Percentiles rank a stretch among this genome's conserved stretches.
phyloP scores from a whole-genome alignment of 208 protist species.

The Trypanosoma caninum region DNA sequence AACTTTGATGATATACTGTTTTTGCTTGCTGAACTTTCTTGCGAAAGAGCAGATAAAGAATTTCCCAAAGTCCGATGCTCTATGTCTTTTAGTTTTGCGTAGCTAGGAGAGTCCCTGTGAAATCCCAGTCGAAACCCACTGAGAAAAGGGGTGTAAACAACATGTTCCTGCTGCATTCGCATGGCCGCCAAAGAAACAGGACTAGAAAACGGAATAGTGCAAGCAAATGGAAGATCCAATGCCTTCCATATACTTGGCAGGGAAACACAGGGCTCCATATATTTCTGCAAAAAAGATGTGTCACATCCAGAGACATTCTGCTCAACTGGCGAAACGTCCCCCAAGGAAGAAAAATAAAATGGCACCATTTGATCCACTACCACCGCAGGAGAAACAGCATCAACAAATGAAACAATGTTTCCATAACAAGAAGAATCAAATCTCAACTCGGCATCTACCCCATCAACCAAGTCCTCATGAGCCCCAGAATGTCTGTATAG shows the following conservation, averaged over 20 bases:
- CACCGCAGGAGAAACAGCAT: conserved; percentile 61
- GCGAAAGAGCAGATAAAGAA: not conserved
- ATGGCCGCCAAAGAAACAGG: conserved; percentile 54
- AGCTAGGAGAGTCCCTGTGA: conserved; percentile 49
- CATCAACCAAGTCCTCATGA: conserved; percentile 66
- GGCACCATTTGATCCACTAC: conserved; percentile 41
- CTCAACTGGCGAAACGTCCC: conserved; percentile 11
- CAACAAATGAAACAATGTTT: conserved; percentile 71
- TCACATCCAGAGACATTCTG: not conserved
- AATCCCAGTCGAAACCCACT: conserved; percentile 83
- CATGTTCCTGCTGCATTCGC: conserved; percentile 53
- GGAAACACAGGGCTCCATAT: conserved; percentile 51
- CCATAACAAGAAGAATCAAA: conserved; percentile 54
- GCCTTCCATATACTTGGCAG: conserved; percentile 70
- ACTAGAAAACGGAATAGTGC: conserved; percentile 51
- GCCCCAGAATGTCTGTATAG: conserved; percentile 66
- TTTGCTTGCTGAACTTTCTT: not conserved
- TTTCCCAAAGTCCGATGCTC: conserved; percentile 23
- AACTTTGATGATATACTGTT: too few relatives aligned
- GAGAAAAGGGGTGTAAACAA: conserved; percentile 80
- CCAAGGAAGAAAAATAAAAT: conserved; percentile 21
- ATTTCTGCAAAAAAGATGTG: not conserved
- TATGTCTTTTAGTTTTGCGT: conserved; percentile 44
- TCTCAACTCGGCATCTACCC: conserved; percentile 39
- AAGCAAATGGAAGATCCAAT: conserved; percentile 77